A percentile compares a stretch with the other conserved stretches of the same genome.
Conservation (phyloP, 1,284 basidiomycete species). For the Trametes polyzona region DNA sequence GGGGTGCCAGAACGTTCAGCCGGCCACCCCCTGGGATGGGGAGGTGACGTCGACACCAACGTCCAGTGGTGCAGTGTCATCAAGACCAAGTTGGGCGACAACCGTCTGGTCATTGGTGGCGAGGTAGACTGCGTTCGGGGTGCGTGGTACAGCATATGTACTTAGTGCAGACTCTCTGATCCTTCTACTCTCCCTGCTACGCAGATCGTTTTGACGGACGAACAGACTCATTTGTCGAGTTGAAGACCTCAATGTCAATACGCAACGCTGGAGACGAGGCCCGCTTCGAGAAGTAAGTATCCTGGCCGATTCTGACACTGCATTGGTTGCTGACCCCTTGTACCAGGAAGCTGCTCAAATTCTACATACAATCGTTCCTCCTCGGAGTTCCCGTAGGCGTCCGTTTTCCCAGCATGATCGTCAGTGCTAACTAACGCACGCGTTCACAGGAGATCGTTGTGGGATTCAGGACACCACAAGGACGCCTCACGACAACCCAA, state of each 20-base stretch:
- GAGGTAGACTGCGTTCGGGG: constrained; percentile 94
- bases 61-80: constrained; percentile 96
- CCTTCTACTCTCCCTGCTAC: background rate
- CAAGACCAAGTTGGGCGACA: constrained; percentile 83
- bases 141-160: constrained; percentile 35
- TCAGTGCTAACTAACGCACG: background rate
- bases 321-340: background rate
- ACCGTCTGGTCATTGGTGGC: constrained; percentile 87
- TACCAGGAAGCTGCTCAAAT: constrained; percentile 85
- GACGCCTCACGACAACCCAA: constrained; percentile 64
- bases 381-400: constrained; percentile 83
- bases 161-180: background rate
- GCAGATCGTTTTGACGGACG: constrained; percentile 60
- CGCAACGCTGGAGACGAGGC: constrained; percentile 68
- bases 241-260: constrained; percentile 91
- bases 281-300: constrained; percentile 80
- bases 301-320: background rate
- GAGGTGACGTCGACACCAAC: constrained; percentile 91
- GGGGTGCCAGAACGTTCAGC: constrained; percentile 27
- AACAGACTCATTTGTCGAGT: constrained; percentile 79
- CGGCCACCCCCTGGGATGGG: constrained; percentile 64
- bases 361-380: constrained; percentile 95
- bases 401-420: background rate
- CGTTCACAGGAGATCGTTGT: constrained; percentile 77
- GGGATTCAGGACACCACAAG: constrained; percentile 86